Conservation (phyloP, 371 early-diverging fungal genomes). For the Apophysomyces ossiformis region DNA sequence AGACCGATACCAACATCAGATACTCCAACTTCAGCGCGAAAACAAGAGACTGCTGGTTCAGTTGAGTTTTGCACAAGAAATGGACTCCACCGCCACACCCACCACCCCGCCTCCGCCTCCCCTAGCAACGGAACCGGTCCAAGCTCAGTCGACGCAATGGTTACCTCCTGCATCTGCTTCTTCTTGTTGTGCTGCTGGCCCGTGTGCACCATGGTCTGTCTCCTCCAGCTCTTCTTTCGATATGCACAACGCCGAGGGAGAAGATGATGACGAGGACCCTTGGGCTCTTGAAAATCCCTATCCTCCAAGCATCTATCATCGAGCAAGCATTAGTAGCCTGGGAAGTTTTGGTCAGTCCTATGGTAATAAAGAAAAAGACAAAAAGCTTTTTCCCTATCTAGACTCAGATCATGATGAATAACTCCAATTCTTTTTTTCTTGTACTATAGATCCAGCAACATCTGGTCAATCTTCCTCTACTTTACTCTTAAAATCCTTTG, state of each 20-base stretch:
- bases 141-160: neutral
- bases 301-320: neutral
- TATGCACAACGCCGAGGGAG: neutral
- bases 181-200: no score
- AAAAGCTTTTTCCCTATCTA: no score
- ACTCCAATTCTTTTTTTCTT: no score
- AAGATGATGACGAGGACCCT: neutral
- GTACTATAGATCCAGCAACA: no score
- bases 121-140: neutral
- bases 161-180: neutral
- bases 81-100: neutral
- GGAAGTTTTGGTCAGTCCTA: neutral
- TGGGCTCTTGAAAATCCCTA: no score
- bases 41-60: conserved; percentile 34
- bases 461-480: no score
- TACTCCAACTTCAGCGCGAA: conserved; percentile 38
- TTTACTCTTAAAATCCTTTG: no score
- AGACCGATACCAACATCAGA: conserved; percentile 34
- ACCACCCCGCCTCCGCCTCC: neutral
- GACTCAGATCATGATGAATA: no score
- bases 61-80: neutral
- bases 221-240: conserved; percentile 1
- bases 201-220: conserved; percentile 2
- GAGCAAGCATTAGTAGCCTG: no score
- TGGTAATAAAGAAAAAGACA: neutral